phyloP scores from a whole-genome alignment of 257 asterid species.

The Lavandula angustifolia region DNA sequence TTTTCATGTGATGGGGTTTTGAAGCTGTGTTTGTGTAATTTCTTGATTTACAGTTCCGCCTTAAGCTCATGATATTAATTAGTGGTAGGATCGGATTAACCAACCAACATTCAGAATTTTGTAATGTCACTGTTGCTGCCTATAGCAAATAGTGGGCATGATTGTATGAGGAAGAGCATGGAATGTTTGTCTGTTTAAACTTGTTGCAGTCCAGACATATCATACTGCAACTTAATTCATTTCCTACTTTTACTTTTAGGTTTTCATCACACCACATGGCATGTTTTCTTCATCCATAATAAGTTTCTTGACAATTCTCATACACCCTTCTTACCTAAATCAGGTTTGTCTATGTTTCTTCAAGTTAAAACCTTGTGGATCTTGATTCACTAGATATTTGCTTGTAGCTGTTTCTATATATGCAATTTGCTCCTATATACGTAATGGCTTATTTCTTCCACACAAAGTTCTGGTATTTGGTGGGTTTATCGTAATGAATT shows the following conservation, averaged over 20 bases:
- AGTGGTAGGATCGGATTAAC: neutral
- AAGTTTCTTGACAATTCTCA: neutral
- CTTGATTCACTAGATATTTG: neutral
- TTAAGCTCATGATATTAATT: neutral
- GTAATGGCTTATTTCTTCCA: no score
- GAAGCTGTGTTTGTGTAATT: neutral
- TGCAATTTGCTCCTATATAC: no score
- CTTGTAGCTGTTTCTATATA: no score
- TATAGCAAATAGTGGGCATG: slow-evolving; percentile 30
- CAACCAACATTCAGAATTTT: no score
- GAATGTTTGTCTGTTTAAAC: slow-evolving; percentile 31
- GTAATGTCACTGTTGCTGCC: no score
- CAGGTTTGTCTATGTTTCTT: neutral
- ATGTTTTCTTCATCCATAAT: slow-evolving; percentile 28
- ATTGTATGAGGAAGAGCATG: slow-evolving; percentile 27
- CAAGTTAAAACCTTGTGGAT: neutral
- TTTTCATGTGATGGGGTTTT: no score
- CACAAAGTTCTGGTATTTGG: no score
- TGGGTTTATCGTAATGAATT: no score
- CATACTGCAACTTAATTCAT: slow-evolving; percentile 22
- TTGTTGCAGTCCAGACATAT: slow-evolving; percentile 31
- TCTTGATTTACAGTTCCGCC: no score
- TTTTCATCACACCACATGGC: slow-evolving; percentile 39
- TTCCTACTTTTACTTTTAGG: slow-evolving; percentile 15
- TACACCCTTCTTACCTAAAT: neutral